phyloP scores from a whole-genome alignment of 2,329 filamentous ascomycete genomes.

The Aspergillus sp. region DNA sequence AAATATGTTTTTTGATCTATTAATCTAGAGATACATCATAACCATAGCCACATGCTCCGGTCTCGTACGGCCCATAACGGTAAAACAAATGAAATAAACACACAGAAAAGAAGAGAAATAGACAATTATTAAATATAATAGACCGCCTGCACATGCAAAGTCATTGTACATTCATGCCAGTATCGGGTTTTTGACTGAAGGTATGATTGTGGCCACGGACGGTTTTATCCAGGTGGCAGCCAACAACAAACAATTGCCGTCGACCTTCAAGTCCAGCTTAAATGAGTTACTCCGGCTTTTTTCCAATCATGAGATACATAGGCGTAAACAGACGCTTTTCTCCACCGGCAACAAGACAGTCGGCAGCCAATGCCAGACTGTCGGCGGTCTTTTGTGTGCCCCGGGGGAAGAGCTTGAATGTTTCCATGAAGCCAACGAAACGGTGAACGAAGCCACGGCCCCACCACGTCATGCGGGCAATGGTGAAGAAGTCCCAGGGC shows the following conservation, averaged over 20 bases:
- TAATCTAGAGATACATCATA: slow-evolving; percentile 9
- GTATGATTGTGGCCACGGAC: too few relatives aligned
- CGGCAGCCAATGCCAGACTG: slow-evolving; percentile 76
- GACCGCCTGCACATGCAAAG: slow-evolving; percentile 19
- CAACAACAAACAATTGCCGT: too few relatives aligned
- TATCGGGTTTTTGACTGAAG: too few relatives aligned
- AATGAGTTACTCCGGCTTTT: slow-evolving; percentile 64
- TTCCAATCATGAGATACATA: slow-evolving; percentile 95
- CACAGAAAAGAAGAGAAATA: slow-evolving; percentile 3
- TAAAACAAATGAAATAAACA: slow-evolving; percentile 7
- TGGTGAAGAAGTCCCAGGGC: slow-evolving; percentile 76
- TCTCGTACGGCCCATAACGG: neutral
- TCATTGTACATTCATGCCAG: slow-evolving; percentile 16
- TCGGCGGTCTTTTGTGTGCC: slow-evolving; percentile 96
- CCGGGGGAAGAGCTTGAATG: slow-evolving; percentile 68
- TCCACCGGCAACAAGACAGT: slow-evolving; percentile 83
- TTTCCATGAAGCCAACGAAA: slow-evolving; percentile 75
- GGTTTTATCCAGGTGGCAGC: too few relatives aligned
- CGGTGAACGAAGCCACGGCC: slow-evolving; percentile 74
- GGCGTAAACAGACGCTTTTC: slow-evolving; percentile 93
- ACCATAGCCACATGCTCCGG: slow-evolving; percentile 7
- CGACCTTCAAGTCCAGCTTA: too few relatives aligned
- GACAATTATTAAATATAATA: slow-evolving; percentile 21
- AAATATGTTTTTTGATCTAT: neutral
- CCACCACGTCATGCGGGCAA: slow-evolving; percentile 84